Evolutionary conservation across 305 asterid genomes (phyloP).

Genomic region (Salvia sclarea): DNA sequence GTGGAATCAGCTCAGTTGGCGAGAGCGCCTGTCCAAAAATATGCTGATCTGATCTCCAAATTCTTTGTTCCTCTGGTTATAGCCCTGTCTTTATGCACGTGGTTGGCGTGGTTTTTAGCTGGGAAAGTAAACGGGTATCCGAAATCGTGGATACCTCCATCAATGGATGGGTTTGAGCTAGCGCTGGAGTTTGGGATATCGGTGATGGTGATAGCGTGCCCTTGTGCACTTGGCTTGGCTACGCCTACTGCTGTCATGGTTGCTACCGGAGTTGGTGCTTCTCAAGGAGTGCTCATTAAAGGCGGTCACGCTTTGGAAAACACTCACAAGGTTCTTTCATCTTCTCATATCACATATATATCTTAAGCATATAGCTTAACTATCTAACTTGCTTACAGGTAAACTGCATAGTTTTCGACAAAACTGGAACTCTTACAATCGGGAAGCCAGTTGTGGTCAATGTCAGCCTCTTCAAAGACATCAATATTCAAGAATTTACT

Average conservation of each 20-base stretch:
- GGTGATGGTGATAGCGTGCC: conserved; percentile 68
- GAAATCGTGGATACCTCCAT: conserved; percentile 46
- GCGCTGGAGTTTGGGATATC: conserved; percentile 62
- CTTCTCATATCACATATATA: too few species aligned
- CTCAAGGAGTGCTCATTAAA: conserved; percentile 61
- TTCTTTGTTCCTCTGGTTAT: conserved; percentile 68
- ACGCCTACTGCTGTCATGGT: conserved; percentile 72
- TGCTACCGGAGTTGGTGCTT: conserved; percentile 63
- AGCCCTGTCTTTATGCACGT: conserved; percentile 43
- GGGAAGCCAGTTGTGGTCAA: conserved; percentile 60
- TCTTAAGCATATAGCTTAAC: too few species aligned
- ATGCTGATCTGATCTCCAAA: conserved; percentile 58
- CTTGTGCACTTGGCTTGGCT: conserved; percentile 69
- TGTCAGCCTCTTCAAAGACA: conserved; percentile 39
- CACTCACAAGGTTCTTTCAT: conserved; percentile 45
- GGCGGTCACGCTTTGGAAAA: conserved; percentile 61
- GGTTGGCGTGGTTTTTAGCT: conserved; percentile 56
- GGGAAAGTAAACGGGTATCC: conserved; percentile 46
- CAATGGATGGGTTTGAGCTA: conserved; percentile 56
- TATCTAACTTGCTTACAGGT: too few species aligned
- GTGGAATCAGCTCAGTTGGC: conserved; percentile 68
- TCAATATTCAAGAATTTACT: conserved; percentile 37
- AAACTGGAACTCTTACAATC: conserved; percentile 63
- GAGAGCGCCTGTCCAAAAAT: conserved; percentile 62
- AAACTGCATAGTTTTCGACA: conserved; percentile 60